Evolutionary conservation across 345 rosid species (phyloP), one percentile per base, ranked within the genome.

Genomic region (Firmiana major): DNA sequence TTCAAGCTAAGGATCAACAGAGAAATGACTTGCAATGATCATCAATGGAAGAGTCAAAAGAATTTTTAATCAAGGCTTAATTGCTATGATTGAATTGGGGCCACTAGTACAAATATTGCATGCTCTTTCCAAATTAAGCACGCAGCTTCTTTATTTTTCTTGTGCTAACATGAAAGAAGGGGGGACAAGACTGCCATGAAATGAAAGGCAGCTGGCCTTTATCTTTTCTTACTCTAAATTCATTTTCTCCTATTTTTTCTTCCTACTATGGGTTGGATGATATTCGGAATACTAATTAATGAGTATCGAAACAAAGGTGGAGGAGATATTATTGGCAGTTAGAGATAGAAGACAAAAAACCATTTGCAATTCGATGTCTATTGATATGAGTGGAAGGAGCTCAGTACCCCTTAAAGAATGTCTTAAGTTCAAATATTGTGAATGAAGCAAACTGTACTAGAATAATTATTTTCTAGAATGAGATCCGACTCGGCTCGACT

Each of bases 61-160:
- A 69, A 69, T 46, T 15, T 69, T 34, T 70, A 70, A 70, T 49
- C 74, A 70, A 70, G 59, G 74, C 16, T 48, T 21, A 31, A 31
- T 31, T 71, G 74, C 34, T 71, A 71, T 51, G 60, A 71, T 71
- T 71, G 45, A 71, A 26, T 8, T 51, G 43, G 74, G 74, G 74
- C 49, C 60, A 5, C 28, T 65, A 9, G 71, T 6, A 62, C 65
- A 71, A 48, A 26, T 26, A n/a, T n/a, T n/a, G 40, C 60, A 49
- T 28, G 60, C 45, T 17, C 60, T 51, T 71, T 53, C 74, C 26
- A 28, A 49, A 71, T 51, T 31, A 9, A 49, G 60, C 24, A 31
- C 38, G 7, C 74, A 71, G 16, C 0, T 16, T 70, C 10, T 51
- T 0, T 48, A 49, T 31, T 31, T 31, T 31, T 31, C 34, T 31